Conservation (phyloP, 164 flowering plant species). For the Liriodendron chinense region DNA sequence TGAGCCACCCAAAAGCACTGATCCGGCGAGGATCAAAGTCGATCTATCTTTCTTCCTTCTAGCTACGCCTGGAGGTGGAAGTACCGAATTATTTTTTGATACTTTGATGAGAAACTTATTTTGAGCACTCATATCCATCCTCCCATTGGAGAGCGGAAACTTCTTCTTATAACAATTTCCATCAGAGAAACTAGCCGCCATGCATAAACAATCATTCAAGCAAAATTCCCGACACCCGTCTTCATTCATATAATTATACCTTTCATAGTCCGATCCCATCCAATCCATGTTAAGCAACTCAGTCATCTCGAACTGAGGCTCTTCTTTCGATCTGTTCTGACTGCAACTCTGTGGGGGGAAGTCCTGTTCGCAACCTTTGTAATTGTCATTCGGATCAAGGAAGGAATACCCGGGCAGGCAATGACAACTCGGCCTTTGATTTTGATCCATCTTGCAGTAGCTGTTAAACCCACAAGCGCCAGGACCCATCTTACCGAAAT, state of each 20-base stretch:
- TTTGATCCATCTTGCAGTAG: slow-evolving; percentile 29
- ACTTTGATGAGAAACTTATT: slow-evolving; percentile 20
- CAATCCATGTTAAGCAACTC: slow-evolving; percentile 31
- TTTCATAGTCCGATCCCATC: slow-evolving; percentile 37
- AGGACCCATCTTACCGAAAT: slow-evolving; percentile 15
- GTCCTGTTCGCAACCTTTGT: slow-evolving; percentile 36
- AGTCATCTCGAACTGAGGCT: background rate
- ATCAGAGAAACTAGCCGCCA: slow-evolving; percentile 3
- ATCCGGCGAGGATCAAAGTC: background rate
- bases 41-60: background rate
- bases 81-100: background rate
- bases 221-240: slow-evolving; percentile 11
- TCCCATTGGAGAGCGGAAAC: slow-evolving; percentile 17
- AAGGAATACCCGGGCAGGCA: slow-evolving; percentile 38
- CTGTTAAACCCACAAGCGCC: slow-evolving; percentile 53
- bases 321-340: background rate
- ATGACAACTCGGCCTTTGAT: slow-evolving; percentile 26
- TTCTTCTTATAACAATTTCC: slow-evolving; percentile 21
- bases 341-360: slow-evolving; percentile 29
- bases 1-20: slow-evolving; percentile 10
- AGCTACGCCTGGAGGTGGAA: slow-evolving; percentile 33
- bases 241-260: slow-evolving; percentile 4
- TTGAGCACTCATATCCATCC: background rate
- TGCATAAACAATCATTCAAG: slow-evolving; percentile 24
- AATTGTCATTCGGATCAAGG: slow-evolving; percentile 34